A percentile compares a stretch with the other conserved stretches of the same genome.
Evolutionary conservation across 345 rosid genomes (phyloP).

Genomic region (Excoecaria cochinchinensis): DNA sequence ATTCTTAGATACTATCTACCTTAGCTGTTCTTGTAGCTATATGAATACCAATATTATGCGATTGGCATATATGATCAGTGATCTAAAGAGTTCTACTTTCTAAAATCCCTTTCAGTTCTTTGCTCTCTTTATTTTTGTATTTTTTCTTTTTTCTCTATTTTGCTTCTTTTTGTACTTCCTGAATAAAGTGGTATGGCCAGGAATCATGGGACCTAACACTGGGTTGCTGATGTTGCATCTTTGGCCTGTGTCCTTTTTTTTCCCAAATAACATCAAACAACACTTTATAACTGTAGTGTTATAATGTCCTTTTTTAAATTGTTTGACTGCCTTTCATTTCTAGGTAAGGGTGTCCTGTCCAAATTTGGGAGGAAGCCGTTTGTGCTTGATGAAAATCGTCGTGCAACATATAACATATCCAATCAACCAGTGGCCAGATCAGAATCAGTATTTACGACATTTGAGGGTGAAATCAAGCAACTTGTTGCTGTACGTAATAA

Average conservation of each 20-base stretch:
- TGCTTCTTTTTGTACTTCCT: background rate
- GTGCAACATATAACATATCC: constrained; percentile 26
- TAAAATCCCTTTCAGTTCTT: background rate
- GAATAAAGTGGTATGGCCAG: background rate
- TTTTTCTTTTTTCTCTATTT: background rate
- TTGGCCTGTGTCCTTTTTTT: constrained; percentile 1
- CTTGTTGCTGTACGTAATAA: constrained; percentile 30
- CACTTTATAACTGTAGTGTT: background rate
- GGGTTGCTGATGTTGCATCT: background rate
- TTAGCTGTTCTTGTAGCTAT: constrained; percentile 1
- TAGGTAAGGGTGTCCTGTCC: constrained; percentile 17
- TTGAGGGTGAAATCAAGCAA: constrained; percentile 37
- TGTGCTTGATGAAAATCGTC: constrained; percentile 27
- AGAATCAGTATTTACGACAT: constrained; percentile 24
- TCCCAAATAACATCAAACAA: constrained; percentile 16
- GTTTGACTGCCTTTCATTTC: constrained; percentile 36
- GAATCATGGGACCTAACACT: background rate
- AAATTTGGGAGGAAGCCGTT: constrained; percentile 21
- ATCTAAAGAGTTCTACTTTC: no score
- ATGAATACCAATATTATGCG: background rate
- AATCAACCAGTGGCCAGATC: constrained; percentile 30
- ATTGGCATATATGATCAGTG: background rate
- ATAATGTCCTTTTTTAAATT: background rate
- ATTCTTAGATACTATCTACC: background rate
- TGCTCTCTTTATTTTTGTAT: background rate